Conservation (phyloP, 2,329 filamentous ascomycete species). For the Sporothrix schenckii region DNA sequence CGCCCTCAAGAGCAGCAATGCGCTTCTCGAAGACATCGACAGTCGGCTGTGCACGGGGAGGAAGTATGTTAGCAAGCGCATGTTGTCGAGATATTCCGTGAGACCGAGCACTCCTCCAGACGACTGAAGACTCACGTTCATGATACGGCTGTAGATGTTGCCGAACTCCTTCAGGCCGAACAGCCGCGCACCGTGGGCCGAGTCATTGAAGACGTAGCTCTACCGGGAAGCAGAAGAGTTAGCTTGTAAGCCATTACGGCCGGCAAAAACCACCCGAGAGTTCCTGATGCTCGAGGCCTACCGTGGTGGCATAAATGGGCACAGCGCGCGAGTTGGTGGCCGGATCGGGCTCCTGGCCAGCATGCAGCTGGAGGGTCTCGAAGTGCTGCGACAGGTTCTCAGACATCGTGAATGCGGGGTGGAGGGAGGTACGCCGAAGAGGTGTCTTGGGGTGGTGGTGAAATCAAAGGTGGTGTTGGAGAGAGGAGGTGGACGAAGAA, state of each 20-base stretch:
- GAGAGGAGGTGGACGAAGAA: background rate
- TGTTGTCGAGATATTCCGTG: background rate
- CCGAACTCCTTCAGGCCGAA: constrained; percentile 97
- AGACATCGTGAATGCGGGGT: constrained; percentile 44
- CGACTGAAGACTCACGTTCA: constrained; percentile 59
- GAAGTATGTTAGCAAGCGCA: background rate
- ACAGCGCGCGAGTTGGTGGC: constrained; percentile 86
- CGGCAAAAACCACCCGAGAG: constrained; percentile 29
- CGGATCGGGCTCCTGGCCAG: constrained; percentile 78
- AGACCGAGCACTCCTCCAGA: background rate
- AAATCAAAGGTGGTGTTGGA: background rate
- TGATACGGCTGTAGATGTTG: constrained; percentile 97
- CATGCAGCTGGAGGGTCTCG: constrained; percentile 84
- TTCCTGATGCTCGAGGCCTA: constrained; percentile 45
- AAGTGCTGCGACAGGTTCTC: constrained; percentile 63
- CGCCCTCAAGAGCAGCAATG: constrained; percentile 92
- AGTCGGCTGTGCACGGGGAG: constrained; percentile 67
- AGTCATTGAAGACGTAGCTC: constrained; percentile 95
- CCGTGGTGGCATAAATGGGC: constrained; percentile 92
- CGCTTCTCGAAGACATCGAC: constrained; percentile 96
- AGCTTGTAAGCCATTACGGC: background rate
- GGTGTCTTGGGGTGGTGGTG: constrained; percentile 8
- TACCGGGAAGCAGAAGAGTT: constrained; percentile 27
- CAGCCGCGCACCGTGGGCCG: constrained; percentile 88
- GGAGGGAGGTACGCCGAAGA: background rate